Evolutionary conservation across 805 yeast genomes (phyloP), one percentile per base, ranked within the genome.

Genomic region (Citeromyces matritensis): DNA sequence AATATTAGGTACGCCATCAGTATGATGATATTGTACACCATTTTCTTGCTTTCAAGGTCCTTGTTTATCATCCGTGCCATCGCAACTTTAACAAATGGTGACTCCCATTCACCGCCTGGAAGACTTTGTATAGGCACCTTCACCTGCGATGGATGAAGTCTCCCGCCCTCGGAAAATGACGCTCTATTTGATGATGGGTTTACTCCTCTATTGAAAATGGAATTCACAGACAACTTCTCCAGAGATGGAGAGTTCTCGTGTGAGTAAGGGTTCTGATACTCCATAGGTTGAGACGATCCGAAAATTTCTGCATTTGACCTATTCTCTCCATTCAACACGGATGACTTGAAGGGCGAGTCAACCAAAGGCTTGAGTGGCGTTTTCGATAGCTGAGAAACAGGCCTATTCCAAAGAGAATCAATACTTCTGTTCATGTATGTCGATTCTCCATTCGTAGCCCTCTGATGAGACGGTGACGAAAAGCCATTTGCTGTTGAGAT

Each of bases 61-160:
- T 54, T 55, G 39, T 63, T 60, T 2, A 57, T 51, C 36, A 65
- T 68, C 24, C 74, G 42, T 4, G 49, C 29, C 32, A 65, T 45
- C 1, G 74, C 74, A 24, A 55, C 46, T 30, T 47, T 49, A 35
- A 68, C 56, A 30, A 60, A 53, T 2, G 70, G 69, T 37, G 52
- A 54, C 9, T 43, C 42, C 63, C 65, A 57, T 21, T 55, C 58
- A 12, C 37, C 35, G n/a, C 26, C 26, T 7, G 23, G 25, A 21
- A 31, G 15, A 7, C 25, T 24, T 8, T 17, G 21, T 5, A 17
- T 17, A 17, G 21, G 21, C 21, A 17, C 21, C 21, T 17, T 17
- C 5, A 17, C 7, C 7, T 5, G 21, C 21, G 21, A 17, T 5
- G 21, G 7, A 7, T 17, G 21, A 17, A 17, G 6, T 17, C 21